These are phyloP conservation scores for Vaccinium myrtillus DNA, from an alignment of 148 eudicot genomes.

Conservation along the genomic window DNA sequence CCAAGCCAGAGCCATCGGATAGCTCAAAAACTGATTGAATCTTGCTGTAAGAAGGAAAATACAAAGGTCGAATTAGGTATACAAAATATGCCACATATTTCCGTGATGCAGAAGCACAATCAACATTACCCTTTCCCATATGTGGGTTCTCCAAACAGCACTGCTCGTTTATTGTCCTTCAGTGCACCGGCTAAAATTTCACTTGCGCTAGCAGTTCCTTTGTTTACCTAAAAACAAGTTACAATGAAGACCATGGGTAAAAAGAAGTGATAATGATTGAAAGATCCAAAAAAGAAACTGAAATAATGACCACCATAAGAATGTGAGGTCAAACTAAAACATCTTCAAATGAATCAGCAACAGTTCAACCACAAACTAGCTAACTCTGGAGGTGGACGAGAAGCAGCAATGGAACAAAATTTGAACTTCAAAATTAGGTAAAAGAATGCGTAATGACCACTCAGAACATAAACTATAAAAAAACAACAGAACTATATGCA, in stretches of 20 bases:
- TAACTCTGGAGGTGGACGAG: neutral
- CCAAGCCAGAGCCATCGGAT: constrained; percentile 98
- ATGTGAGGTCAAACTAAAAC: neutral
- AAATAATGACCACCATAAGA: neutral
- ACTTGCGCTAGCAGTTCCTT: constrained; percentile 99
- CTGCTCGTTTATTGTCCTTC: constrained; percentile 95
- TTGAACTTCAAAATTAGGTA: neutral
- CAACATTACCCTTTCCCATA: constrained; percentile 86
- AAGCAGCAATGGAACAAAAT: neutral
- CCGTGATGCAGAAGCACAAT: neutral
- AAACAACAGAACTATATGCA: neutral
- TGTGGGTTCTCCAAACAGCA: constrained; percentile 87
- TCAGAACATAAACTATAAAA: neutral
- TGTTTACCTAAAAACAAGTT: constrained; percentile 62
- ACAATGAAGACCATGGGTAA: neutral
- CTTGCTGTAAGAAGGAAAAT: constrained; percentile 45
- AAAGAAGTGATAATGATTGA: neutral
- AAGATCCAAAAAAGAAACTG: neutral
- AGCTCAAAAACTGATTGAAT: constrained; percentile 97
- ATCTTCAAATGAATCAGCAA: neutral
- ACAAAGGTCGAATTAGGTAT: neutral
- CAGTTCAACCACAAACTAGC: neutral
- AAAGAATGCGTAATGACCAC: neutral
- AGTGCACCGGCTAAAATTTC: constrained; percentile 98
- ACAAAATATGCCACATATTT: neutral